Evolutionary conservation across 108 stramenopile species (phyloP).

Genomic region (Fragilariopsis cylindrus): DNA sequence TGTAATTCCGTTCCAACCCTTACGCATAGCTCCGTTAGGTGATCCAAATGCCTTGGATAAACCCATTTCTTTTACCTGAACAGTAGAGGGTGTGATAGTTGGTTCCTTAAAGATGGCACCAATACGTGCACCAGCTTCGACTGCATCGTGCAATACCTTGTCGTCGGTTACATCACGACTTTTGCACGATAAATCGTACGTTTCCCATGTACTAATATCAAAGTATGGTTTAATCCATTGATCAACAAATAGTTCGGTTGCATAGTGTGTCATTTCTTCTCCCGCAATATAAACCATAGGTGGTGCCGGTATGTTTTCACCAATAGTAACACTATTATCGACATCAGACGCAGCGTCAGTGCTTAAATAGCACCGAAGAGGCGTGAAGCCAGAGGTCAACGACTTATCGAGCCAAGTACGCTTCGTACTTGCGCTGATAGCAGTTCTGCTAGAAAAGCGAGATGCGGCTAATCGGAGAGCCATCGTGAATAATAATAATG

Average conservation of each 20-base stretch:
- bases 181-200: conserved; percentile 90
- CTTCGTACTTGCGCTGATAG: conserved; percentile 6
- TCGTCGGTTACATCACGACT: conserved; percentile 90
- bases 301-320: conserved; percentile 73
- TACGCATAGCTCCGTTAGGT: conserved; percentile 96
- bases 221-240: conserved; percentile 95
- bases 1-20: conserved; percentile 97
- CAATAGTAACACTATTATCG: conserved; percentile 27
- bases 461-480: conserved; percentile 30
- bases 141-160: conserved; percentile 89
- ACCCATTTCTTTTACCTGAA: conserved; percentile 90
- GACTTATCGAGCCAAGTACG: conserved; percentile 29
- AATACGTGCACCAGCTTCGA: conserved; percentile 86
- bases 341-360: conserved; percentile 16
- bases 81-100: conserved; percentile 92
- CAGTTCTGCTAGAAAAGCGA: conserved; percentile 5
- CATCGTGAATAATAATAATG: conserved; percentile 15
- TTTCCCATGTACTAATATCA: conserved; percentile 84
- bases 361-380: conserved; percentile 30
- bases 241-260: conserved; percentile 84
- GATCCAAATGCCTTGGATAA: conserved; percentile 88
- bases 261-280: conserved; percentile 97
- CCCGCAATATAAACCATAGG: conserved; percentile 96
- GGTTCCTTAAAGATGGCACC: conserved; percentile 98
- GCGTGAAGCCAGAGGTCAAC: conserved; percentile 22